phyloP scores from a whole-genome alignment of 495 filamentous ascomycete genomes.

The Penicillium cataractarum region DNA sequence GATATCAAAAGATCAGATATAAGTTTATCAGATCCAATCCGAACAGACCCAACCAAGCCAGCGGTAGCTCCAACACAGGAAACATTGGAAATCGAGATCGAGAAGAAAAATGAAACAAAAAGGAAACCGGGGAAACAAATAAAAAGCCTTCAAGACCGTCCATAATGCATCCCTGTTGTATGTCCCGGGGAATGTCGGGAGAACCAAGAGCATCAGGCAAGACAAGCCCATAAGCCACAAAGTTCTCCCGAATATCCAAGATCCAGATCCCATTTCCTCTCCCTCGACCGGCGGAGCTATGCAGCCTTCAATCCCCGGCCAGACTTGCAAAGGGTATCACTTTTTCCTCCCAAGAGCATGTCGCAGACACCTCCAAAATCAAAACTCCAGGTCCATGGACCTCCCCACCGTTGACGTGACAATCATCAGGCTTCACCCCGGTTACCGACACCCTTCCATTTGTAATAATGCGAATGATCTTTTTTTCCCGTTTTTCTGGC shows the following conservation, averaged over 20 bases:
- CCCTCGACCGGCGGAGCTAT: slow-evolving; percentile 45
- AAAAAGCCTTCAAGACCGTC: slow-evolving; percentile 34
- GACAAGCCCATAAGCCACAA: neutral
- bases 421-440: slow-evolving; percentile 33
- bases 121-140: slow-evolving; percentile 6
- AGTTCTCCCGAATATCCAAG: neutral
- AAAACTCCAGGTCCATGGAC: slow-evolving; percentile 47
- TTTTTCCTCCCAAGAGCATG: slow-evolving; percentile 54
- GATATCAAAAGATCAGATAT: neutral
- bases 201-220: neutral
- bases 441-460: slow-evolving; percentile 12
- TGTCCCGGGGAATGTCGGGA: slow-evolving; percentile 24
- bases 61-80: neutral
- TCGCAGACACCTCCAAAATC: slow-evolving; percentile 49
- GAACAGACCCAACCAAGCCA: neutral
- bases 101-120: neutral
- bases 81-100: neutral
- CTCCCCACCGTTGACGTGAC: slow-evolving; percentile 40
- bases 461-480: slow-evolving; percentile 23
- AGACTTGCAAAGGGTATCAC: slow-evolving; percentile 57
- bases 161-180: slow-evolving; percentile 34
- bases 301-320: slow-evolving; percentile 45
- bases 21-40: neutral
- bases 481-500: slow-evolving; percentile 30
- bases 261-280: slow-evolving; percentile 1